phyloP scores from a whole-genome alignment of 176 grass and related monocot genomes.

The Juncus inflexus region DNA sequence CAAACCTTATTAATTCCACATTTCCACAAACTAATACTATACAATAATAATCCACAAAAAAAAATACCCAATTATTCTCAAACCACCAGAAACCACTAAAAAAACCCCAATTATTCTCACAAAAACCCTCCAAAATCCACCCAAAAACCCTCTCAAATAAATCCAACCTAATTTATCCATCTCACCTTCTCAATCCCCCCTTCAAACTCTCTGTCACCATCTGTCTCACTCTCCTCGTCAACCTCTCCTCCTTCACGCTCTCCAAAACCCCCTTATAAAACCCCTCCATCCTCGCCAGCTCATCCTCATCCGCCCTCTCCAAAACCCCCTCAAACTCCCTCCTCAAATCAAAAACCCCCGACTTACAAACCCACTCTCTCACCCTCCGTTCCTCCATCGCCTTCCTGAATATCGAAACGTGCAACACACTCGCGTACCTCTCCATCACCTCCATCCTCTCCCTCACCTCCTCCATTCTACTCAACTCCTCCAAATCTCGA shows the following conservation, averaged over 20 bases:
- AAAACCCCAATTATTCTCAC: too few species aligned
- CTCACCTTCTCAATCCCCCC: slow-evolving; percentile 35
- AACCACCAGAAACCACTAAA: too few species aligned
- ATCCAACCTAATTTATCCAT: not conserved
- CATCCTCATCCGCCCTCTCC: slow-evolving; percentile 57
- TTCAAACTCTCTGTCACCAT: slow-evolving; percentile 74
- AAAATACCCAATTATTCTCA: too few species aligned
- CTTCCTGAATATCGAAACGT: slow-evolving; percentile 92
- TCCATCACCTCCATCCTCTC: slow-evolving; percentile 84
- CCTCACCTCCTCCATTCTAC: slow-evolving; percentile 45
- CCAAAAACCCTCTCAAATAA: too few species aligned
- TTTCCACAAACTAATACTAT: too few species aligned
- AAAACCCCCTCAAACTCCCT: slow-evolving; percentile 86
- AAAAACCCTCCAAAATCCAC: too few species aligned
- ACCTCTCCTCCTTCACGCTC: slow-evolving; percentile 77
- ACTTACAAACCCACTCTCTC: slow-evolving; percentile 59
- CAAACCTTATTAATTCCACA: too few species aligned
- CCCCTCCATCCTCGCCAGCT: slow-evolving; percentile 68
- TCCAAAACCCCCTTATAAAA: slow-evolving; percentile 81
- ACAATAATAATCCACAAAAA: too few species aligned
- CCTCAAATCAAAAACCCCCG: slow-evolving; percentile 71
- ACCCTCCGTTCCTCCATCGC: slow-evolving; percentile 57
- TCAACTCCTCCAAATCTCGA: slow-evolving; percentile 13
- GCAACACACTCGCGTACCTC: slow-evolving; percentile 79
- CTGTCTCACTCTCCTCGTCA: slow-evolving; percentile 65